A percentile compares a stretch with the other conserved stretches of the same genome.
Evolutionary conservation across 345 rosid genomes (phyloP).

Genomic region (Salix caprea): DNA sequence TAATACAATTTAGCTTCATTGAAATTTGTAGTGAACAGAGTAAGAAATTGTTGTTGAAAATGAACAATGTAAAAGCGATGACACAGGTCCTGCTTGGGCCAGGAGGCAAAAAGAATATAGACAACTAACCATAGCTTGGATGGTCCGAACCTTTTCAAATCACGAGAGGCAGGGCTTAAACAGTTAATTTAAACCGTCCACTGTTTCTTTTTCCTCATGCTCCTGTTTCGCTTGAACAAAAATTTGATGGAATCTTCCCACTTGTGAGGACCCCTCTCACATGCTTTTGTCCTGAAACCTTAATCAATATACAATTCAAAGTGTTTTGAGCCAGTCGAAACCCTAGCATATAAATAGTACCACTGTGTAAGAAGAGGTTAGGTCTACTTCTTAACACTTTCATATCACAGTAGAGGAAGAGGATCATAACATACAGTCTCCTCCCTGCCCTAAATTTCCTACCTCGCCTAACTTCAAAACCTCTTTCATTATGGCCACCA

Average conservation of each 20-base stretch:
- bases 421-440: not conserved
- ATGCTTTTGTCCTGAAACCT: conserved; percentile 24
- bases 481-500: conserved; percentile 22
- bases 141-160: conserved; percentile 18
- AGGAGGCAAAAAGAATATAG: conserved; percentile 34
- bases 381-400: not conserved
- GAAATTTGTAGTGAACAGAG: not conserved
- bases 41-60: not conserved
- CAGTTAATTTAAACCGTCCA: conserved; percentile 31
- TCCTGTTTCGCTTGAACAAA: conserved; percentile 1
- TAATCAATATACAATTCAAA: not conserved
- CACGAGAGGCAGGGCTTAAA: conserved; percentile 29
- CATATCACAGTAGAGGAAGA: not conserved
- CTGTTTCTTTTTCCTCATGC: conserved; percentile 10
- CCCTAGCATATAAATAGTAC: conserved; percentile 5
- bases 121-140: conserved; percentile 27
- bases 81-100: conserved; percentile 1
- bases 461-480: not conserved
- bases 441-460: not conserved
- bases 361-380: not conserved
- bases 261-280: conserved; percentile 21
- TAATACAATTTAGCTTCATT: too few relatives aligned
- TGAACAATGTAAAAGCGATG: not conserved
- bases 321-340: not conserved
- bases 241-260: conserved; percentile 26